Percentiles rank a stretch among this genome's conserved stretches.
Conservation (phyloP, 371 early-diverging fungal species). For the Mucor sp. region DNA sequence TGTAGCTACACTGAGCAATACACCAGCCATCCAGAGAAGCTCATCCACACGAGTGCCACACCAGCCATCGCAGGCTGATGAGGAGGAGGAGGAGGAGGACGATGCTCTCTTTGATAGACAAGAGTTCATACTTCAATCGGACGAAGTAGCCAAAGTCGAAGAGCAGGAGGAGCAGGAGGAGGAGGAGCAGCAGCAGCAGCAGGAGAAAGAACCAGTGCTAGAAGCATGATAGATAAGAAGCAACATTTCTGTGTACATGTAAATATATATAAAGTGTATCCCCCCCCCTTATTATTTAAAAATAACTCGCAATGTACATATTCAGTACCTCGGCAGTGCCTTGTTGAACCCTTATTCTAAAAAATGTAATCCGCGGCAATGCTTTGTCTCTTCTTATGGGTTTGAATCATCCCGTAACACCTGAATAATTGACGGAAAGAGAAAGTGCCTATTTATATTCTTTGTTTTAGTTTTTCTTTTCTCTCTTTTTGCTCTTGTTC, state of each 20-base stretch:
- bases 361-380: background rate
- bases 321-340: background rate
- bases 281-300: background rate
- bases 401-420: background rate
- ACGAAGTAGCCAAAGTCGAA: constrained; percentile 16
- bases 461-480: background rate
- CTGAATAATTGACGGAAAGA: background rate
- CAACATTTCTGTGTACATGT: background rate
- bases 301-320: background rate
- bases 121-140: constrained; percentile 35
- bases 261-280: background rate
- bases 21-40: background rate
- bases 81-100: background rate
- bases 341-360: background rate
- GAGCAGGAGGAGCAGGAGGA: background rate
- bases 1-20: background rate
- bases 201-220: background rate
- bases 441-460: background rate
- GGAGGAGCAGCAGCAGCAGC: background rate
- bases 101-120: constrained; percentile 35
- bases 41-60: background rate
- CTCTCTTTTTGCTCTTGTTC: background rate
- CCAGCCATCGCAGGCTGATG: background rate
- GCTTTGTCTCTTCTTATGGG: background rate
- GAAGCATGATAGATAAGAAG: background rate